Percentiles rank a stretch among this genome's conserved stretches.
phyloP scores from a whole-genome alignment of 2,329 filamentous ascomycete species.

The Penicillium sp. region DNA sequence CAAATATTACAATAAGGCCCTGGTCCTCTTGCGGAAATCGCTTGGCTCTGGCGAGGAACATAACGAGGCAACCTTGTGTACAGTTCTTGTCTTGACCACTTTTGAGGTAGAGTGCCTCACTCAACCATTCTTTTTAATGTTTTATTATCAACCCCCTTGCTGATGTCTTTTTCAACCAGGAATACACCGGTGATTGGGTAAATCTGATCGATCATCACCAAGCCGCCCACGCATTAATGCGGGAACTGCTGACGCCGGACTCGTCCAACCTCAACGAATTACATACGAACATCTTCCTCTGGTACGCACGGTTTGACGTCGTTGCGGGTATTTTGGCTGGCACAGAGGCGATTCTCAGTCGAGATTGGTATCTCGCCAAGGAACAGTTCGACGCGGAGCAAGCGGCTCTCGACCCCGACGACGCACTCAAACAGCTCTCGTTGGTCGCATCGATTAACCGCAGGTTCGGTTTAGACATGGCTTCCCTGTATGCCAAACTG shows the following conservation, averaged over 20 bases:
- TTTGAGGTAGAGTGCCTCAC: slow-evolving; percentile 69
- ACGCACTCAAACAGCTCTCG: slow-evolving; percentile 67
- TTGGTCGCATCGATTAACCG: slow-evolving; percentile 66
- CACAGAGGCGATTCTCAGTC: slow-evolving; percentile 69
- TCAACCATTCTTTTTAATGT: background rate
- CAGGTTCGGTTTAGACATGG: slow-evolving; percentile 77
- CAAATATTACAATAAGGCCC: slow-evolving; percentile 85
- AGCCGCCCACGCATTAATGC: slow-evolving; percentile 80
- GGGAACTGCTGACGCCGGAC: slow-evolving; percentile 73
- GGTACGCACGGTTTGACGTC: slow-evolving; percentile 88
- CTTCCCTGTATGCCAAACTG: slow-evolving; percentile 71
- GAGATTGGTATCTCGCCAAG: slow-evolving; percentile 73
- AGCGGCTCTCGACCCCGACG: slow-evolving; percentile 59
- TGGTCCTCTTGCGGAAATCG: slow-evolving; percentile 71
- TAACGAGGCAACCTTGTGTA: slow-evolving; percentile 73
- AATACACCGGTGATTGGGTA: slow-evolving; percentile 93
- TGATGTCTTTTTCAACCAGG: slow-evolving; percentile 53
- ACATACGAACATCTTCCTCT: slow-evolving; percentile 73
- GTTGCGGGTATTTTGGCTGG: slow-evolving; percentile 81
- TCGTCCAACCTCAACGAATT: slow-evolving; percentile 70
- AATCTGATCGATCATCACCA: slow-evolving; percentile 91
- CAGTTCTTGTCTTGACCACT: slow-evolving; percentile 86
- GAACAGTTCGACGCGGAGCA: slow-evolving; percentile 65
- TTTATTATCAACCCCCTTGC: background rate
- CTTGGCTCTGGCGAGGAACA: slow-evolving; percentile 71